phyloP scores from a whole-genome alignment of 148 eudicot species.

The Amaranthus palmeri region DNA sequence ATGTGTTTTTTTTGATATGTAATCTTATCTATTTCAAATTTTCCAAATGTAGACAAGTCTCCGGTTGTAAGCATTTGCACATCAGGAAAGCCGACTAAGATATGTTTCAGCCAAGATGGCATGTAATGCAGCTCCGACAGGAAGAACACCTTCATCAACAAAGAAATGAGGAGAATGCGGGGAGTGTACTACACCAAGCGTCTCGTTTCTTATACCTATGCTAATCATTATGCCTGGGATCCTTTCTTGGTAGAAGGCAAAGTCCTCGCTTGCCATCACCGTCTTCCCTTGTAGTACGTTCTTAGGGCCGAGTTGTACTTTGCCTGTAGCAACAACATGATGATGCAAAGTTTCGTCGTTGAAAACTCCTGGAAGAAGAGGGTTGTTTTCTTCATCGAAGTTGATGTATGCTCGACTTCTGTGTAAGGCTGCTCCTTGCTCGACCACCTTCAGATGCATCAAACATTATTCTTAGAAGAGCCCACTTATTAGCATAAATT shows the following conservation, averaged over 20 bases:
- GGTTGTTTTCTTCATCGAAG: constrained; percentile 38
- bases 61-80: not conserved
- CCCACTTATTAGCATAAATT: not conserved
- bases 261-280: constrained; percentile 87
- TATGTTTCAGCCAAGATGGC: constrained; percentile 56
- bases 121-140: constrained; percentile 63
- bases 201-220: constrained; percentile 67
- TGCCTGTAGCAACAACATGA: constrained; percentile 46
- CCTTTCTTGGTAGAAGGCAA: constrained; percentile 69
- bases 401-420: constrained; percentile 45
- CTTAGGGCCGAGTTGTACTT: constrained; percentile 46
- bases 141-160: constrained; percentile 71
- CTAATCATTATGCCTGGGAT: constrained; percentile 58
- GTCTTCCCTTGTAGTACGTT: constrained; percentile 34
- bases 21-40: no score
- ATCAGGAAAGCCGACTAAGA: constrained; percentile 31
- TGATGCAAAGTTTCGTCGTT: constrained; percentile 51
- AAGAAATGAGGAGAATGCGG: constrained; percentile 75
- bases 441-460: constrained; percentile 42
- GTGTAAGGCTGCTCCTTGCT: constrained; percentile 51
- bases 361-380: constrained; percentile 53
- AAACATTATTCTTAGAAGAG: not conserved
- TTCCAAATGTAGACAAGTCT: no score
- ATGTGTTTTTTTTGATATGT: no score
- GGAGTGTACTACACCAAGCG: constrained; percentile 48